Evolutionary conservation across 2,329 filamentous ascomycete genomes (phyloP).

Genomic region (Diaporthe humulicola): DNA sequence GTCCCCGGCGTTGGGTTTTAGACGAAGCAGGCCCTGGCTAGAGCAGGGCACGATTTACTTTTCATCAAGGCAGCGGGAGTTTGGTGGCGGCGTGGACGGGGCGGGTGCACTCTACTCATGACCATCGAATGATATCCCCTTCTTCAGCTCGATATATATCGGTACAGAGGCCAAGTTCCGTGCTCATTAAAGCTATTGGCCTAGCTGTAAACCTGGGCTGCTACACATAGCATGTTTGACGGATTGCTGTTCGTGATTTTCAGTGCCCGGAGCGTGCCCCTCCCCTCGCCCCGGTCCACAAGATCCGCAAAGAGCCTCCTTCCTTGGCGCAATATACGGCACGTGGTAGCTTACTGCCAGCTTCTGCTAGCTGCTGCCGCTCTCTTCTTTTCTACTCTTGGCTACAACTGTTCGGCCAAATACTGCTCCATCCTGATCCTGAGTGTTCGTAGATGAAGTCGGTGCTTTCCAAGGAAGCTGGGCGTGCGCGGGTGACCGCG

Average conservation of each 20-base stretch:
- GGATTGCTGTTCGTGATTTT: no score
- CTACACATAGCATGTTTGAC: no score
- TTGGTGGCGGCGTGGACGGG: slow-evolving; percentile 8
- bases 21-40: background rate
- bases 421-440: background rate
- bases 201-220: no score
- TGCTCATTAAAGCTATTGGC: background rate
- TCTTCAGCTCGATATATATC: slow-evolving; percentile 23
- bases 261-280: no score
- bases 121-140: slow-evolving; percentile 44
- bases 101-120: slow-evolving; percentile 41
- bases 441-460: slow-evolving; percentile 32
- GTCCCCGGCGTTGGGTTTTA: no score
- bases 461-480: background rate
- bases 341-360: background rate
- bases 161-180: background rate
- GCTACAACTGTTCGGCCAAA: background rate
- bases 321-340: background rate
- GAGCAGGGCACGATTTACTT: background rate
- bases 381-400: background rate
- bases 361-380: background rate
- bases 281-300: no score
- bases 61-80: slow-evolving; percentile 26
- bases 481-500: background rate
- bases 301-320: slow-evolving; percentile 14